Evolutionary conservation across 179 eudicot genomes (phyloP), one percentile per base, ranked within the genome.

Genomic region (Spinacia oleracea): DNA sequence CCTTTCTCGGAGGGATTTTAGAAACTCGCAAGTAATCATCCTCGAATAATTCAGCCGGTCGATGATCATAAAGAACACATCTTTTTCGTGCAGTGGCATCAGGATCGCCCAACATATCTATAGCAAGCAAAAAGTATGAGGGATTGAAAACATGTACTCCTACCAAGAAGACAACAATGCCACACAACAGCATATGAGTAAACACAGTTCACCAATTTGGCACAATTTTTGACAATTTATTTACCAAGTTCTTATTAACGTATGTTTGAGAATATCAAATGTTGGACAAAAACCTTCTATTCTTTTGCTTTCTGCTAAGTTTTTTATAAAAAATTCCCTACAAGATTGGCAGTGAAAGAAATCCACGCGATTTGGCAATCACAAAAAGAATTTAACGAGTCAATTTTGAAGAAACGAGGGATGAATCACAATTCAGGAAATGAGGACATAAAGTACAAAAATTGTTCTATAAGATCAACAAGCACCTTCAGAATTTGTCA

Each of bases 1-100:
- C 93, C 95, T 91, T 93, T 80, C 77, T 82, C 38, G 32, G 89
- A 40, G 97, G 97, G 58, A 93, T 86, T 72, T 55, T 85, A 80
- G 88, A 84, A 79, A 93, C 90, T 51, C 97, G 87, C 78, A 88
- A 70, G 78, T 84, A 88, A 79, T 88, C 91, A 83, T 89, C 85
- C 80, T 89, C 89, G 0, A 62, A 64, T 81, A 93, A 60, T 50
- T 70, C 78, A 77, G 73, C 77, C 58, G 96, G 90, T 50, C 91
- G 89, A 53, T 83, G 80, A 38, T 79, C 79, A 77, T 80, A 78
- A 25, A 82, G 85, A 32, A 85, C 79, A 71, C 79, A 6, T 81
- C 81, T 70, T 75, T 45, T 53, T 29, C 15, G 46, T 12, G 53
- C 55, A 27, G 75, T 70, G 53, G 32, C 43, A 18, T 69, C 53